A percentile compares a stretch with the other conserved stretches of the same genome.
phyloP scores from a whole-genome alignment of 108 stramenopile species.

The Mayamaea pseudoterrestris region DNA sequence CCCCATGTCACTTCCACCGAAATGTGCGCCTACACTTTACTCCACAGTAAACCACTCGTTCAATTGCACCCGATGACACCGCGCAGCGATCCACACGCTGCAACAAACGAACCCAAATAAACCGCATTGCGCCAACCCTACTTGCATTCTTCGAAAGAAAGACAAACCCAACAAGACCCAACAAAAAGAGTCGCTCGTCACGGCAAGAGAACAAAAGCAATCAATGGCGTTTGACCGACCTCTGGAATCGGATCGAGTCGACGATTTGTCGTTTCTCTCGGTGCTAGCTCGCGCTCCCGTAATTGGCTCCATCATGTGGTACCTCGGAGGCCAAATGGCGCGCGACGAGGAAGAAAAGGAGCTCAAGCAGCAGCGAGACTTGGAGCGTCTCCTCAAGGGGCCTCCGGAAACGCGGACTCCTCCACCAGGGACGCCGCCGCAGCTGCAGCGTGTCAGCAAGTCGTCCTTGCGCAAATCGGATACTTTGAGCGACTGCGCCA shows the following conservation, averaged over 20 bases:
- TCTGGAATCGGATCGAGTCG: slow-evolving; percentile 57
- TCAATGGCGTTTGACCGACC: slow-evolving; percentile 74
- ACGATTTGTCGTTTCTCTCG: slow-evolving; percentile 49
- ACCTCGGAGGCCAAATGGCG: slow-evolving; percentile 37
- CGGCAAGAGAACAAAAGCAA: no score
- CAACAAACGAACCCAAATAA: no score
- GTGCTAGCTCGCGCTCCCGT: slow-evolving; percentile 47
- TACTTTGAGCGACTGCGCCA: slow-evolving; percentile 4
- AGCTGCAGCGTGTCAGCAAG: not conserved
- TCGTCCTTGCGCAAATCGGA: no score
- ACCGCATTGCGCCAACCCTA: no score
- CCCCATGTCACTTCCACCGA: no score
- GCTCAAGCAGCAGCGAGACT: not conserved
- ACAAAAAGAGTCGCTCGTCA: no score
- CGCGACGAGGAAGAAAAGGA: slow-evolving; percentile 1
- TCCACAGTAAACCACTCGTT: no score
- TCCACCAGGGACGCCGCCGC: not conserved
- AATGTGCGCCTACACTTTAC: no score
- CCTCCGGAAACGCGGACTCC: not conserved
- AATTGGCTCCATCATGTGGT: slow-evolving; percentile 34
- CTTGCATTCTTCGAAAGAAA: no score
- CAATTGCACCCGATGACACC: no score
- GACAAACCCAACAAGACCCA: no score
- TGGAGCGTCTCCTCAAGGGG: not conserved
- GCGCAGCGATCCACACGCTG: no score